Percentiles rank a stretch among this genome's conserved stretches.
These are phyloP conservation scores for Ophiocordyceps camponoti-floridani DNA, from an alignment of 2,329 filamentous ascomycete genomes.

Conservation along the genomic window DNA sequence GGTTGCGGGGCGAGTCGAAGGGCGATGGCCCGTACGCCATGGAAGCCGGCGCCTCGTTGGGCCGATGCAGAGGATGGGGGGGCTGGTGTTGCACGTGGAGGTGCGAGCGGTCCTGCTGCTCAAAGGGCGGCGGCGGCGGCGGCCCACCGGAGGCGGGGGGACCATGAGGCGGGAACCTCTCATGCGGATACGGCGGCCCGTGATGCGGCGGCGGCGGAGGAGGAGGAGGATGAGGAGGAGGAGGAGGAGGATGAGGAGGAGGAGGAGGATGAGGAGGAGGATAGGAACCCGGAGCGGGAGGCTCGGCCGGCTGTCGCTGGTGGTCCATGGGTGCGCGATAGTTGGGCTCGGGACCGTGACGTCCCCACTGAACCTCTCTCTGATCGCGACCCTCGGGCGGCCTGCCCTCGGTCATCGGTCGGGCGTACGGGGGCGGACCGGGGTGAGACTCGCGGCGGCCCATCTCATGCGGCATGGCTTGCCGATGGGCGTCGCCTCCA, in stretches of 20 bases:
- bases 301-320: conserved; percentile 31
- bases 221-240: too few species aligned
- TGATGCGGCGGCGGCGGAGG: too few species aligned
- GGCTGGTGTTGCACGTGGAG: conserved; percentile 17
- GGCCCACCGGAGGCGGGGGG: conserved; percentile 15
- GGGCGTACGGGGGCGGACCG: conserved; percentile 25
- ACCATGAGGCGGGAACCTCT: conserved; percentile 19
- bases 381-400: conserved; percentile 24
- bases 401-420: too few species aligned
- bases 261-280: too few species aligned
- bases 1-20: conserved; percentile 20
- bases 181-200: conserved; percentile 12
- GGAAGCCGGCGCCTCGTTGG: conserved; percentile 26
- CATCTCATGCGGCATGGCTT: conserved; percentile 18
- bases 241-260: too few species aligned
- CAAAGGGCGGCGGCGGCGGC: conserved; percentile 22
- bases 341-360: conserved; percentile 12
- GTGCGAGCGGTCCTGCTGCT: conserved; percentile 19
- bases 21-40: conserved; percentile 27
- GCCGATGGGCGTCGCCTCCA: conserved; percentile 25
- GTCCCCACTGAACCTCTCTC: conserved; percentile 17
- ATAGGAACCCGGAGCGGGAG: conserved; percentile 11
- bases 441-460: conserved; percentile 25
- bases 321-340: conserved; percentile 20
- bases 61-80: conserved; percentile 16